These are phyloP conservation scores for Paxillus ammoniavirescens DNA, from an alignment of 768 basidiomycete genomes.

Conservation along the genomic window DNA sequence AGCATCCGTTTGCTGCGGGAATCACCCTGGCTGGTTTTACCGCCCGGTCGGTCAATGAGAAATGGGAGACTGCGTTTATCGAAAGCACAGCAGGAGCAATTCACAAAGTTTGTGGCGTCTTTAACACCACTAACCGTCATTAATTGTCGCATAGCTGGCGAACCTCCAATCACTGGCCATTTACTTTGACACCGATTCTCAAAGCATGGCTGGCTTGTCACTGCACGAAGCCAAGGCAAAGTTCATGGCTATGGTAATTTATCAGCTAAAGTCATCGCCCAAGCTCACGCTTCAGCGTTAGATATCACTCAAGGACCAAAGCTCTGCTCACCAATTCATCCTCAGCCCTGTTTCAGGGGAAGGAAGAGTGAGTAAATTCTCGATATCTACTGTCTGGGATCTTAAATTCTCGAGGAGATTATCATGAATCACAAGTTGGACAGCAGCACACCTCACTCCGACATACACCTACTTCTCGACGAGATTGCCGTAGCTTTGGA, in stretches of 20 bases:
- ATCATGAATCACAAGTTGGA: slow-evolving; percentile 80
- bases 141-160: slow-evolving; percentile 56
- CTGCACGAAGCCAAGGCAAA: slow-evolving; percentile 64
- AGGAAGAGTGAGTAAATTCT: slow-evolving; percentile 62
- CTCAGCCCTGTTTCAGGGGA: slow-evolving; percentile 95
- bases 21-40: slow-evolving; percentile 85
- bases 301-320: slow-evolving; percentile 50
- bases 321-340: slow-evolving; percentile 78
- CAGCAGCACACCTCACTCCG: slow-evolving; percentile 76
- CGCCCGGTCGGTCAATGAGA: slow-evolving; percentile 82
- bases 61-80: slow-evolving; percentile 91
- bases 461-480: slow-evolving; percentile 84
- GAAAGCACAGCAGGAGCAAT: slow-evolving; percentile 84
- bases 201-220: slow-evolving; percentile 69
- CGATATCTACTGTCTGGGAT: background rate
- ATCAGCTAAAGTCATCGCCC: background rate
- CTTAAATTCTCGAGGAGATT: slow-evolving; percentile 44
- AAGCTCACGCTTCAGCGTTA: slow-evolving; percentile 19
- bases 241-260: slow-evolving; percentile 68
- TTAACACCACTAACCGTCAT: background rate
- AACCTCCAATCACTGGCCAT: slow-evolving; percentile 83
- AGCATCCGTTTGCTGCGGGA: slow-evolving; percentile 96
- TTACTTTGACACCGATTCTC: slow-evolving; percentile 93
- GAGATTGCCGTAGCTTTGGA: slow-evolving; percentile 92
- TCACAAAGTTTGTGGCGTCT: slow-evolving; percentile 64